phyloP scores from a whole-genome alignment of 768 basidiomycete genomes.

The Ramaria sp. region DNA sequence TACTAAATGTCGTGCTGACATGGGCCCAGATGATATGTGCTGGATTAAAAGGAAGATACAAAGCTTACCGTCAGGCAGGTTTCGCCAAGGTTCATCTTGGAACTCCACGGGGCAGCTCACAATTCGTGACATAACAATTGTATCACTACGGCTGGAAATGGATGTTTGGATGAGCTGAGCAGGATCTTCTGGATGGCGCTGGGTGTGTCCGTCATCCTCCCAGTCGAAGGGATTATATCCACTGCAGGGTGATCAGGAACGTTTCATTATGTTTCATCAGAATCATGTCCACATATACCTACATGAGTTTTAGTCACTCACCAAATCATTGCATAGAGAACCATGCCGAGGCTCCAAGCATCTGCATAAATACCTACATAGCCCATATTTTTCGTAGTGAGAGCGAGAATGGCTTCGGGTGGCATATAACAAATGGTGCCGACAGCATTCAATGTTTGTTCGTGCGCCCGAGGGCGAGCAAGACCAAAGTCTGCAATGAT shows the following conservation, averaged over 20 bases:
- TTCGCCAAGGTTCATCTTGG: slow-evolving; percentile 40
- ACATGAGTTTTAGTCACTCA: slow-evolving; percentile 29
- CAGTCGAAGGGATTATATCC: slow-evolving; percentile 75
- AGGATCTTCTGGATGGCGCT: slow-evolving; percentile 14
- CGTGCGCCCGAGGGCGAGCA: slow-evolving; percentile 65
- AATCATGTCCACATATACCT: background rate
- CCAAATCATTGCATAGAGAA: slow-evolving; percentile 78
- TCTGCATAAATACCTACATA: slow-evolving; percentile 71
- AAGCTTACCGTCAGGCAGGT: slow-evolving; percentile 44
- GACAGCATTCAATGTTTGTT: slow-evolving; percentile 78
- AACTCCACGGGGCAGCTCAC: slow-evolving; percentile 53
- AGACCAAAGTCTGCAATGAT: slow-evolving; percentile 83
- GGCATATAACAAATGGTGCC: slow-evolving; percentile 84
- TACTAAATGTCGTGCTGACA: slow-evolving; percentile 50
- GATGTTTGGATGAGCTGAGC: slow-evolving; percentile 22
- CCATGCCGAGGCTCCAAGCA: slow-evolving; percentile 81
- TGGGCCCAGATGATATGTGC: slow-evolving; percentile 11
- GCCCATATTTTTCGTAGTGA: slow-evolving; percentile 63
- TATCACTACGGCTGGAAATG: slow-evolving; percentile 40
- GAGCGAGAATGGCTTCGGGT: slow-evolving; percentile 72
- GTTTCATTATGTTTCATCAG: background rate
- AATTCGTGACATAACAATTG: slow-evolving; percentile 58
- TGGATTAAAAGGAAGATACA: background rate
- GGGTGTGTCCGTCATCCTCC: slow-evolving; percentile 19
- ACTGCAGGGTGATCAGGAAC: slow-evolving; percentile 24